A percentile compares a stretch with the other conserved stretches of the same genome.
These are phyloP conservation scores for Capsicum rhomboideum DNA, from an alignment of 257 asterid genomes.

Conservation along the genomic window DNA sequence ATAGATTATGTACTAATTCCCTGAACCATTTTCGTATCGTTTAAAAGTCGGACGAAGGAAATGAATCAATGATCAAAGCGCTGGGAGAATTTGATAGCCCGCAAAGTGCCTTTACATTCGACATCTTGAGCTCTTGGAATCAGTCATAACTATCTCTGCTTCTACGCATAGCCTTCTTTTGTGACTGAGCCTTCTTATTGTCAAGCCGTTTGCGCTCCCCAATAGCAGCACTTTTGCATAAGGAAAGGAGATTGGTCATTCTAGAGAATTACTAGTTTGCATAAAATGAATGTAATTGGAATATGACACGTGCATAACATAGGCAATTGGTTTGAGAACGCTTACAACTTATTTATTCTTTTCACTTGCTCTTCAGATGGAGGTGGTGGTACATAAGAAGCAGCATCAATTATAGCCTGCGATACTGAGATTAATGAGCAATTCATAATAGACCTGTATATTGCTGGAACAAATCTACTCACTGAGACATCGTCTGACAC, in stretches of 20 bases:
- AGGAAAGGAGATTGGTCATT: not conserved
- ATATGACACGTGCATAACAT: not conserved
- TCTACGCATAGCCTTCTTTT: conserved; percentile 57
- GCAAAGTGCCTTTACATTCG: not conserved
- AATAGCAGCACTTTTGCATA: conserved; percentile 53
- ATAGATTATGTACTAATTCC: not conserved
- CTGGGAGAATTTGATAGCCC: not conserved
- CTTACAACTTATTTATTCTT: conserved; percentile 72
- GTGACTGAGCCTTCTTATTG: conserved; percentile 64
- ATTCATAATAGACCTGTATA: not conserved
- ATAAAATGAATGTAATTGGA: not conserved
- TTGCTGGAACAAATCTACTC: not conserved
- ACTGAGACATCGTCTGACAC: not conserved
- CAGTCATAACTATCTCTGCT: conserved; percentile 62
- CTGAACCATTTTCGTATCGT: not conserved
- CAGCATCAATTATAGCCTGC: conserved; percentile 91
- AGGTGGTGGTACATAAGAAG: conserved; percentile 88
- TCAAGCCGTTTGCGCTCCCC: conserved; percentile 62
- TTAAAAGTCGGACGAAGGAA: not conserved
- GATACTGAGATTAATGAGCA: conserved; percentile 11
- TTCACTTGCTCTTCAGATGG: conserved; percentile 75
- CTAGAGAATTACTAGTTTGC: not conserved
- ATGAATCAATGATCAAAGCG: not conserved
- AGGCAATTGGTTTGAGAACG: not conserved
- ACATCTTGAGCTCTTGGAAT: not conserved